Evolutionary conservation across 345 rosid species (phyloP).

Genomic region (Eucalyptus pauciflora): DNA sequence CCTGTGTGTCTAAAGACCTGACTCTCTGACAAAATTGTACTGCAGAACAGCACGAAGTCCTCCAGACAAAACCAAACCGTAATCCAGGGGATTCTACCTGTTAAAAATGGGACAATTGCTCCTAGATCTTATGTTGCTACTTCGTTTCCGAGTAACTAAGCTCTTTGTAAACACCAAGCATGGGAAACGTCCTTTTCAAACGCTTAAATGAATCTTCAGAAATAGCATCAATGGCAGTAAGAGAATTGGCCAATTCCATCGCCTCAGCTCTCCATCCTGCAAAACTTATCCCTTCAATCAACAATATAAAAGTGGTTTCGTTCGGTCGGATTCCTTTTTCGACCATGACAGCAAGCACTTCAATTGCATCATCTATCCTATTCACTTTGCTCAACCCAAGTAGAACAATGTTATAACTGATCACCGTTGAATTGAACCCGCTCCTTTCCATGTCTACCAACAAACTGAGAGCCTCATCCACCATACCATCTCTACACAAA

Average conservation of each 20-base stretch:
- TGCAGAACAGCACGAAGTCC: neutral
- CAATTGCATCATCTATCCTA: conserved; percentile 55
- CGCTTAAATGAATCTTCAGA: conserved; percentile 44
- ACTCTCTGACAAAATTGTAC: neutral
- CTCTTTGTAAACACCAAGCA: conserved; percentile 49
- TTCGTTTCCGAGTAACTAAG: conserved; percentile 11
- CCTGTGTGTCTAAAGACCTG: neutral
- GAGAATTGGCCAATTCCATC: conserved; percentile 50
- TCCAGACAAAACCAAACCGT: neutral
- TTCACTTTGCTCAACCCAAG: conserved; percentile 70
- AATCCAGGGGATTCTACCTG: neutral
- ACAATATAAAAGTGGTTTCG: conserved; percentile 57
- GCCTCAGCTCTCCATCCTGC: conserved; percentile 69
- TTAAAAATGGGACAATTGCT: neutral
- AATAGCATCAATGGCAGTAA: conserved; percentile 35
- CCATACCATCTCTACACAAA: conserved; percentile 83
- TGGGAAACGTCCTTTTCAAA: conserved; percentile 51
- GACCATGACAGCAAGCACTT: conserved; percentile 50
- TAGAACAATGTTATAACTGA: conserved; percentile 62
- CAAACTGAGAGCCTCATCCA: conserved; percentile 55
- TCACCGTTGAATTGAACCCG: conserved; percentile 44
- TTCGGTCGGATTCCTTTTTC: conserved; percentile 60
- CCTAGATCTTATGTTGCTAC: neutral
- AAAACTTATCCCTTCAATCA: conserved; percentile 71
- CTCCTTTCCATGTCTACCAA: conserved; percentile 62